These are phyloP conservation scores for Thraustotheca clavata DNA, from an alignment of 352 stramenopile species.

Conservation along the genomic window DNA sequence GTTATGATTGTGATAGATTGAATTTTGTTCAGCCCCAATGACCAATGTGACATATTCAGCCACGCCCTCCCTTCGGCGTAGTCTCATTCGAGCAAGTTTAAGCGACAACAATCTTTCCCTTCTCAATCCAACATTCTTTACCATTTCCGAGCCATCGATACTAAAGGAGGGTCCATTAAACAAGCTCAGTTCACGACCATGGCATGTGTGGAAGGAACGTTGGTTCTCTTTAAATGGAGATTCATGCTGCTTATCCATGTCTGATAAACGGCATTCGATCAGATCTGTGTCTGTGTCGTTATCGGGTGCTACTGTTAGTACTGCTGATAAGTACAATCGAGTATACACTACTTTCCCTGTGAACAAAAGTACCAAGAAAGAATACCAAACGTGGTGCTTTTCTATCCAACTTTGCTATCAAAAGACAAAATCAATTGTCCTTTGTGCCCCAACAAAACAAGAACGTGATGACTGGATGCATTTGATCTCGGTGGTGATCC, in stretches of 20 bases:
- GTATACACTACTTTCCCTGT: constrained; percentile 79
- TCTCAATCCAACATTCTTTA: constrained; percentile 7
- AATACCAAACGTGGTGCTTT: constrained; percentile 79
- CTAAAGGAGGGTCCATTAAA: constrained; percentile 8
- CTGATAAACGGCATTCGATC: constrained; percentile 4
- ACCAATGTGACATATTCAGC: background rate
- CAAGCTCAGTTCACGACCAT: background rate
- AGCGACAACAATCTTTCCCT: constrained; percentile 3
- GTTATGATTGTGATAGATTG: background rate
- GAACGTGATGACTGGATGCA: constrained; percentile 85
- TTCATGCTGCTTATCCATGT: constrained; percentile 15
- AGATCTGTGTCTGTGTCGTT: constrained; percentile 37
- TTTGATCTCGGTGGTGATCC: background rate
- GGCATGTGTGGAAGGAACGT: constrained; percentile 7
- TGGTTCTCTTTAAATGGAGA: constrained; percentile 1
- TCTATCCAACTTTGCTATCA: background rate
- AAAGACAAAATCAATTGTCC: constrained; percentile 73
- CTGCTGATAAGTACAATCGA: constrained; percentile 79
- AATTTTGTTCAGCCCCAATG: constrained; percentile 1
- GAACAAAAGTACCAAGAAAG: constrained; percentile 73
- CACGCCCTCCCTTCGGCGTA: background rate
- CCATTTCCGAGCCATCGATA: background rate
- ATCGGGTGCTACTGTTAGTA: constrained; percentile 52
- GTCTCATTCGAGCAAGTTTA: background rate
- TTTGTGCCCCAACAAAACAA: constrained; percentile 80